Evolutionary conservation across 1,284 basidiomycete genomes (phyloP), one percentile per base, ranked within the genome.

Genomic region (Naganishia liquefaciens): DNA sequence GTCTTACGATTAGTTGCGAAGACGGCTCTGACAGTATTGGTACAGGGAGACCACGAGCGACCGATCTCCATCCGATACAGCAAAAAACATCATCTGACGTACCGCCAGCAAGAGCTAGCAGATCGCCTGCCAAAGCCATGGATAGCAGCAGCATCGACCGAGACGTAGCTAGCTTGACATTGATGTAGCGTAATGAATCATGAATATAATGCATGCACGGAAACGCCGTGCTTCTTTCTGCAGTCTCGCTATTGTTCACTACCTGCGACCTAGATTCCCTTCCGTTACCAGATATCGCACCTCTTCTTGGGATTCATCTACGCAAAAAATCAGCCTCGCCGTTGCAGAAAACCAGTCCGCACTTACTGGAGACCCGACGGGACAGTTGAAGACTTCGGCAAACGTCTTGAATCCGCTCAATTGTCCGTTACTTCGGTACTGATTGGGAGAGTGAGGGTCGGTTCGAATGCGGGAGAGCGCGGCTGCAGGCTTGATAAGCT

Each of bases 391-490:
- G 33, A 75, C 76, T 67, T 77, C 66, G 54, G 78, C 77, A 74
- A 80, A 80, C 39, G 71, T 73, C 13, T 70, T 69, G 58, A 76
- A 69, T 64, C 80, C 79, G 52, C 80, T 86, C 25, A 93, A 81
- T 0, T 91, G 92, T 4, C 92, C 92, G 50, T 90, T 87, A 3
- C 89, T 87, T 54, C 91, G 85, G 80, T 84, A 93, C 47, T 84
- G 82, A 68, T 74, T 84, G 0, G 92, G 92, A 21, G 90, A 91
- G 75, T 95, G 93, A 25, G 92, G 91, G 73, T 96, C 92, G 4
- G 89, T 88, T 57, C 90, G 85, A 49, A 95, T 85, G 30, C 88
- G 85, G 68, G 87, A 86, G 28, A 93, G 84, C 82, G 90, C 76
- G 3, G 67, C 70, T 2, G 76, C 77, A 13, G 80, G 79, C 50